Conservation (phyloP, 139 green algal genomes). For the Chlorella sp. region DNA sequence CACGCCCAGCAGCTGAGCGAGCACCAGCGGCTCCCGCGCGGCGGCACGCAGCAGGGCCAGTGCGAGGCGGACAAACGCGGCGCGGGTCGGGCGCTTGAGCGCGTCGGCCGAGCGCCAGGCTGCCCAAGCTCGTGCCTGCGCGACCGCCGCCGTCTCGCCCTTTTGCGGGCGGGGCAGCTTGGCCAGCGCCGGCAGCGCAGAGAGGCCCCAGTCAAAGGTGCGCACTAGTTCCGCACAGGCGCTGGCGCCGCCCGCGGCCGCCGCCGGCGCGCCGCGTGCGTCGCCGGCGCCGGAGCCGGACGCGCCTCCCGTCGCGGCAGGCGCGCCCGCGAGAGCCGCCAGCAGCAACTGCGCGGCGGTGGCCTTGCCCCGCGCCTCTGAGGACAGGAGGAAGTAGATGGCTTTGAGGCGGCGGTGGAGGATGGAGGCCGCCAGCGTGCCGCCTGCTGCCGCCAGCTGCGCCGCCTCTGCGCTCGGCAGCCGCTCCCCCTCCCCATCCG, state of each 20-base stretch:
- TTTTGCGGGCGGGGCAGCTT: conserved; percentile 31
- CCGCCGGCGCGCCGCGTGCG: not conserved
- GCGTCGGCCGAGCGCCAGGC: conserved; percentile 43
- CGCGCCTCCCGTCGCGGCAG: conserved; percentile 6
- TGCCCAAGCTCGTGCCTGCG: conserved; percentile 12
- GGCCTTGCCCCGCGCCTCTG: conserved; percentile 22
- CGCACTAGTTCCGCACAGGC: conserved; percentile 35
- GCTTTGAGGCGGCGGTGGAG: conserved; percentile 45
- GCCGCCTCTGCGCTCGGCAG: not conserved
- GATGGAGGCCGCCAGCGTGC: conserved; percentile 11
- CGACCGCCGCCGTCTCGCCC: conserved; percentile 4
- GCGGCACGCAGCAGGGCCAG: conserved; percentile 42
- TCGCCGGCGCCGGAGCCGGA: not conserved
- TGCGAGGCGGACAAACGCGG: conserved; percentile 53
- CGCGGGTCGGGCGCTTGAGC: conserved; percentile 51
- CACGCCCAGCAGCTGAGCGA: conserved; percentile 43
- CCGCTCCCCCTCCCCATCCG: not conserved
- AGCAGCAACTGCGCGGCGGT: conserved; percentile 59
- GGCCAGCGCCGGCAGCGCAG: conserved; percentile 48
- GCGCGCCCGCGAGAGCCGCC: conserved; percentile 29
- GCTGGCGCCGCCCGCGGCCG: not conserved
- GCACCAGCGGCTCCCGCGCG: conserved; percentile 30
- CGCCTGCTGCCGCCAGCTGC: conserved; percentile 3
- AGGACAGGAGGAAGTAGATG: conserved; percentile 57
- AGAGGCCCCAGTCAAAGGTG: conserved; percentile 59